Conservation (phyloP, 116 monocot species). For the Papilionanthe hybrid region DNA sequence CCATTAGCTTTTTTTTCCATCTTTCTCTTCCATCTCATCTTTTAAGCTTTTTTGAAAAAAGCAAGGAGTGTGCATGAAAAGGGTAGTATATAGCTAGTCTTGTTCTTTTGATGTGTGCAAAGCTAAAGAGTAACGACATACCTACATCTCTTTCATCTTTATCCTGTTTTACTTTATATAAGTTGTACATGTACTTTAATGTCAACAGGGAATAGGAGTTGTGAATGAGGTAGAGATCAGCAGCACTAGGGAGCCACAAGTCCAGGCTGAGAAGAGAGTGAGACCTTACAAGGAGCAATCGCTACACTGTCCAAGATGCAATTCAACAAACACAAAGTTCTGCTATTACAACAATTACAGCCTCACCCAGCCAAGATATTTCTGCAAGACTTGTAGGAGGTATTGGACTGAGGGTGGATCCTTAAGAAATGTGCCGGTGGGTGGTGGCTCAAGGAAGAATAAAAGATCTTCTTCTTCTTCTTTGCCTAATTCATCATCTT, state of each 20-base stretch:
- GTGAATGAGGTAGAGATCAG: neutral
- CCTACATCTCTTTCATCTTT: constrained; percentile 5
- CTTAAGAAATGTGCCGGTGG: constrained; percentile 8
- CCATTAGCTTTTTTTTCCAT: constrained; percentile 8
- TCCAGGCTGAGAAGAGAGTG: neutral
- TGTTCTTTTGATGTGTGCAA: neutral
- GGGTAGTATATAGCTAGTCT: neutral
- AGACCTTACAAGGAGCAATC: constrained; percentile 6
- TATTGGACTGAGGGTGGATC: constrained; percentile 15
- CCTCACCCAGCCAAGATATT: constrained; percentile 11
- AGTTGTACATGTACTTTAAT: neutral
- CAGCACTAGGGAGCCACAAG: neutral
- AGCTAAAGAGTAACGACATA: neutral
- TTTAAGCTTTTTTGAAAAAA: constrained; percentile 8
- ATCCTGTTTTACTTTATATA: neutral
- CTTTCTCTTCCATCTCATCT: constrained; percentile 3
- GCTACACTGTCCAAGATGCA: constrained; percentile 4
- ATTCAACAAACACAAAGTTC: constrained; percentile 13
- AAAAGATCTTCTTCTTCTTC: constrained; percentile 6
- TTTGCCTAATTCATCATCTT: neutral
- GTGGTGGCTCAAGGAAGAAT: constrained; percentile 11
- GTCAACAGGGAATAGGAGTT: neutral
- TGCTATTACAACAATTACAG: constrained; percentile 16
- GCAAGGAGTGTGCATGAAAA: constrained; percentile 3
- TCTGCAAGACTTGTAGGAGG: constrained; percentile 12